Evolutionary conservation across 2,329 filamentous ascomycete species (phyloP).

Genomic region (Colletotrichum trifolii): DNA sequence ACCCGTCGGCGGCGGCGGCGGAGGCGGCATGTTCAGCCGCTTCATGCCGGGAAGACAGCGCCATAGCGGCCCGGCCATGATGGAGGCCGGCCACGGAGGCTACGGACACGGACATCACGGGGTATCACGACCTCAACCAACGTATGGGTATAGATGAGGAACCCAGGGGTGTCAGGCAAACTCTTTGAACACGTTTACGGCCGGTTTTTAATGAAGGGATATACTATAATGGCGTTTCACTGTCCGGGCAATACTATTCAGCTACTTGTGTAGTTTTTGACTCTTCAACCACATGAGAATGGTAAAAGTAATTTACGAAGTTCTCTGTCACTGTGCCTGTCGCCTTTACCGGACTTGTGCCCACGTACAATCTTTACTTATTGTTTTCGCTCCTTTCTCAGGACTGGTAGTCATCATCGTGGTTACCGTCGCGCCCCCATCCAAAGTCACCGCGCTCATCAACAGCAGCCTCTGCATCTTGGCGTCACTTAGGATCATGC

Average conservation of each 20-base stretch:
- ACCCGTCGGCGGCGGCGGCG: conserved; percentile 6
- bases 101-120: conserved; percentile 19
- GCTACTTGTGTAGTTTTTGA: too few species aligned
- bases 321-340: too few species aligned
- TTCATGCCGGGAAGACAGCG: conserved; percentile 19
- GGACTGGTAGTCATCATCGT: too few species aligned
- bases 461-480: too few species aligned
- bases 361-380: too few species aligned
- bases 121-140: conserved; percentile 13
- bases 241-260: too few species aligned
- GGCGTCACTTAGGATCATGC: not conserved
- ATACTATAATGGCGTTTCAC: not conserved
- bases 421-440: too few species aligned
- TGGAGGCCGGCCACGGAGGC: conserved; percentile 28
- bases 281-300: too few species aligned
- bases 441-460: too few species aligned
- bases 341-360: too few species aligned
- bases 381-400: too few species aligned
- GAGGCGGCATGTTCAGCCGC: conserved; percentile 20
- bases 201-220: not conserved
- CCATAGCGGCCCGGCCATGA: conserved; percentile 23
- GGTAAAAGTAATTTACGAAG: too few species aligned
- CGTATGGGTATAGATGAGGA: conserved; percentile 22
- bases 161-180: not conserved
- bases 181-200: not conserved